A percentile compares a stretch with the other conserved stretches of the same genome.
These are phyloP conservation scores for Acacia acuminata DNA, from an alignment of 306 rosid species.

Conservation along the genomic window DNA sequence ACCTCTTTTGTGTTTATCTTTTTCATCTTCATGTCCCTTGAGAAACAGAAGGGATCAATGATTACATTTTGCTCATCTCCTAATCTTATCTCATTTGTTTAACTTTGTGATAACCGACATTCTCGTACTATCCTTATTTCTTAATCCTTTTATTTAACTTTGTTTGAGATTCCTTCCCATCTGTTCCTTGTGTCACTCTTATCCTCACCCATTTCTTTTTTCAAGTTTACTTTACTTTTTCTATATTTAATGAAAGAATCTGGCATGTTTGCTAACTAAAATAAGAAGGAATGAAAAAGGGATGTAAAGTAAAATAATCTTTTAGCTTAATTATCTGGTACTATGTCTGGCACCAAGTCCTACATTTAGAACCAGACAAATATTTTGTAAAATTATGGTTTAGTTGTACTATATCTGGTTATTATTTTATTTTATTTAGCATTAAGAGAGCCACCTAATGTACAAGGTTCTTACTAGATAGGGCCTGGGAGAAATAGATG, in stretches of 20 bases:
- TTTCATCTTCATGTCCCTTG: neutral
- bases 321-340: neutral
- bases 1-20: neutral
- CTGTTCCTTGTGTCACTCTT: conserved; percentile 26
- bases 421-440: neutral
- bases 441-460: too few relatives aligned
- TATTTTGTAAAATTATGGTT: neutral
- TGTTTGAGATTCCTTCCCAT: conserved; percentile 26
- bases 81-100: conserved; percentile 18
- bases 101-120: conserved; percentile 33
- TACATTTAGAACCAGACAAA: too few relatives aligned
- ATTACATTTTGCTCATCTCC: neutral
- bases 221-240: neutral
- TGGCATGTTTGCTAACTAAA: neutral
- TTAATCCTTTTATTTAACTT: neutral
- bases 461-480: too few relatives aligned
- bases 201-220: conserved; percentile 19
- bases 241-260: neutral
- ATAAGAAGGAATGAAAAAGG: neutral
- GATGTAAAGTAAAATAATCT: neutral
- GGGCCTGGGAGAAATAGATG: too few relatives aligned
- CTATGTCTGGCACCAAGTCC: too few relatives aligned
- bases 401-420: neutral
- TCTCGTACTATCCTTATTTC: neutral
- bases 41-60: neutral